Base-by-base conservation (phyloP, 441 rosid genomes). In the Biscutella laevigata region DNA sequence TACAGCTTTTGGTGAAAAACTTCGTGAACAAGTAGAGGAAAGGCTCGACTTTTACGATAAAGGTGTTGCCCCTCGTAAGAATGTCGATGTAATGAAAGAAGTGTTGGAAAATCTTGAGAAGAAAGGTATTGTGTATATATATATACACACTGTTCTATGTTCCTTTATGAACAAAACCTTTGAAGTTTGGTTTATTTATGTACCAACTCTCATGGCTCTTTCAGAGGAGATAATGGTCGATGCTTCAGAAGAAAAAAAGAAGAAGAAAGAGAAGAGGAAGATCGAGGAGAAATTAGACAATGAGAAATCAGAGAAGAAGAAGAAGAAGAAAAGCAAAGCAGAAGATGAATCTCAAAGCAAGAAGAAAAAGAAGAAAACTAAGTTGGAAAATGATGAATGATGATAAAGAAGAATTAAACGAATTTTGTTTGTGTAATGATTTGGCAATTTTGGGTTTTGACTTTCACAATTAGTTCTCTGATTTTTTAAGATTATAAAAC, bases 31-130 rank as follows among this genome's bases (percentile, higher is more conserved):
- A 66, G 99, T 92, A 22, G 97, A 88, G 72, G 99, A 88, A 69
- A 74, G 95, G 48, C 73, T 92, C 10, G 95, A 86, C 43, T 92
- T 92, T 66, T 92, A 92, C 21, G 99, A 92, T 75, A 92, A 86
- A 77, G 97, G 97, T 21, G 79, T 92, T 67, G 90, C 95, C 38
- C 99, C 99, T 17, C 88, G 95, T 11, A 92, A 92, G 74, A 92
- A 92, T 52, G 77, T 86, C 61, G 99, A 92, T 71, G 95, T 86
- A 33, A 92, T 92, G 97, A 88, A 86, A 73, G 75, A 80, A 43
- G 99, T 91, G 4, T 71, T 86, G 9, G 92, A 73, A 38, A 66
- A 29, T 44, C 59, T 78, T 10, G 73, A 71, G 44, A 66, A 57
- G 52, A 69, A 78, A 75, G 96, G 98, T 89, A 39, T 10, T 17